These are phyloP conservation scores for Aspergillus piperis DNA, from an alignment of 2,329 filamentous ascomycete species.

Conservation along the genomic window DNA sequence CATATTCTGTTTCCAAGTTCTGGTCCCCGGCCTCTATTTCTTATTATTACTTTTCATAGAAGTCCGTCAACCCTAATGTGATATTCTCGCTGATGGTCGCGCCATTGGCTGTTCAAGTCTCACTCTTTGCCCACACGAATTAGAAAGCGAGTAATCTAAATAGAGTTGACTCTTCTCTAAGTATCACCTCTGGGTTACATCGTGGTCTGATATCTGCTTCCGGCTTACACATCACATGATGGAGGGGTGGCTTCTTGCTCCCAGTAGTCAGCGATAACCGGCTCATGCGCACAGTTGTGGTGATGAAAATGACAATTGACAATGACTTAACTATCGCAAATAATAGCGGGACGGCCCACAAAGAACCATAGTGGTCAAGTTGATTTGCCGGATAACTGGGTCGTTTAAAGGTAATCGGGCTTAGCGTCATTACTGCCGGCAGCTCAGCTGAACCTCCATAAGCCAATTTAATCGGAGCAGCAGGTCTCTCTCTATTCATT, in stretches of 20 bases:
- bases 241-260: not conserved
- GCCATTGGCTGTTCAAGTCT: not conserved
- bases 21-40: slow-evolving; percentile 2
- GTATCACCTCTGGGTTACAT: too few species aligned
- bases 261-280: not conserved
- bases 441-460: not conserved
- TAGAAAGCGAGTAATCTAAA: not conserved
- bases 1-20: not conserved
- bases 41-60: slow-evolving; percentile 11
- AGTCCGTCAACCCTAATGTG: slow-evolving; percentile 4
- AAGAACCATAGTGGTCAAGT: not conserved
- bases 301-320: not conserved
- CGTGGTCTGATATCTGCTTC: not conserved
- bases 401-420: not conserved
- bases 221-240: not conserved
- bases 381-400: not conserved
- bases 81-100: slow-evolving; percentile 3
- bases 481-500: not conserved
- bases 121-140: not conserved
- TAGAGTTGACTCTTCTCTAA: not conserved
- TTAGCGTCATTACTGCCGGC: not conserved
- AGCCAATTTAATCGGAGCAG: not conserved
- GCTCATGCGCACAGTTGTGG: not conserved
- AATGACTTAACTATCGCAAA: not conserved
- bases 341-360: not conserved